Evolutionary conservation across 2,329 filamentous ascomycete genomes (phyloP), one percentile per base, ranked within the genome.

Genomic region (Neopestalotiopsis sp.): DNA sequence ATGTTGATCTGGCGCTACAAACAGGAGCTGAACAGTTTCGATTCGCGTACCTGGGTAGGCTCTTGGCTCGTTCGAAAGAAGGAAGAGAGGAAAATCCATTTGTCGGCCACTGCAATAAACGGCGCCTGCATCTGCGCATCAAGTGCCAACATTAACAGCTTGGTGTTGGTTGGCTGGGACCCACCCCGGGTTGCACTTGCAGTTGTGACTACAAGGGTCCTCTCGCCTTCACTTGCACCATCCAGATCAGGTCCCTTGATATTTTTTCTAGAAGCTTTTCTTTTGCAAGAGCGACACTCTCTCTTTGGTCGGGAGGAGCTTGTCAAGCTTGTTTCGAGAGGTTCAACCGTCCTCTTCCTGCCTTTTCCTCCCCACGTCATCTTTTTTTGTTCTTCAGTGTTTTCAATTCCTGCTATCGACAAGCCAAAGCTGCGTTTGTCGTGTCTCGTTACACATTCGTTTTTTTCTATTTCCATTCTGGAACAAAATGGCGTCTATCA

Each of bases 401-500:
- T 53, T 7, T 53, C 20, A n/a, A n/a, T 53, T 20, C 9, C 45
- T 20, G 20, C 9, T 20, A 9, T 9, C 45, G 17, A n/a, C 45
- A 20, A 53, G 17, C 17, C 20, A 17, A 20, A 53, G 17, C 45
- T 10, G 6, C 45, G 45, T 53, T 53, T 17, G 45, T 53, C 20
- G 40, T 49, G 62, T 17, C 45, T 32, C 24, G 38, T 49, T 65
- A 10, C 38, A 28, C n/a, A 14, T 24, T 49, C 62, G 14, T 49
- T 38, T 38, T 38, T 58, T 24, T 28, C 24, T 28, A 28, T 28
- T 38, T 17, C 20, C 45, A 66, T 24, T 17, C 17, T 9, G 34
- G 45, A n/a, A 17, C 24, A 65, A 66, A n/a, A 79, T 79, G 78
- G 73, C 74, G 53, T 64, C 71, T 59, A 68, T 70, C 32, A 42